Conservation (phyloP, 257 asterid genomes). For the Salvia miltiorrhiza region DNA sequence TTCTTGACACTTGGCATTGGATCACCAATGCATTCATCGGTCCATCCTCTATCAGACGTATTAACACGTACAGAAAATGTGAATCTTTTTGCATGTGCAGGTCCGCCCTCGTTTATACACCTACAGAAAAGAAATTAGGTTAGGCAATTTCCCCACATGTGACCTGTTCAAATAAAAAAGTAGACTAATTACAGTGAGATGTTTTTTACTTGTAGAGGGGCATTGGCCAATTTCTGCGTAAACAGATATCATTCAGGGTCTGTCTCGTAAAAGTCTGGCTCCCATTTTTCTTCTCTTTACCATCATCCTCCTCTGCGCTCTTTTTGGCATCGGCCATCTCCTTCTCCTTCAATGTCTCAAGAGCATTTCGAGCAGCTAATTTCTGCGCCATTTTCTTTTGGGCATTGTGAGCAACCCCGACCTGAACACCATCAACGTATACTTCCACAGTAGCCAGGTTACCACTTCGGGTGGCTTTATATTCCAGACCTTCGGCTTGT, state of each 20-base stretch:
- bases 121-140: neutral
- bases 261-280: conserved; percentile 89
- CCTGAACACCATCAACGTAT: conserved; percentile 81
- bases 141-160: neutral
- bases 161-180: neutral
- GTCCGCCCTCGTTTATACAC: conserved; percentile 89
- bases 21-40: conserved; percentile 93
- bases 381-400: conserved; percentile 99
- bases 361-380: conserved; percentile 96
- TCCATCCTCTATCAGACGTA: conserved; percentile 86
- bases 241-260: conserved; percentile 88
- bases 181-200: neutral
- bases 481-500: conserved; percentile 94
- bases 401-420: conserved; percentile 81
- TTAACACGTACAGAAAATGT: conserved; percentile 88
- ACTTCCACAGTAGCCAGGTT: conserved; percentile 92
- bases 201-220: conserved; percentile 72
- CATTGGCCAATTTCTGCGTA: conserved; percentile 98
- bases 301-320: conserved; percentile 49
- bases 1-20: conserved; percentile 99
- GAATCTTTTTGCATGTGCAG: conserved; percentile 97
- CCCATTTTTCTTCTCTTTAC: conserved; percentile 62
- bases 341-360: conserved; percentile 75
- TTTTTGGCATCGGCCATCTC: conserved; percentile 61
- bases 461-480: conserved; percentile 79